A percentile compares a stretch with the other conserved stretches of the same genome.
Evolutionary conservation across 169 alveolate genomes (phyloP).

Genomic region (Miamiensis avidus): DNA sequence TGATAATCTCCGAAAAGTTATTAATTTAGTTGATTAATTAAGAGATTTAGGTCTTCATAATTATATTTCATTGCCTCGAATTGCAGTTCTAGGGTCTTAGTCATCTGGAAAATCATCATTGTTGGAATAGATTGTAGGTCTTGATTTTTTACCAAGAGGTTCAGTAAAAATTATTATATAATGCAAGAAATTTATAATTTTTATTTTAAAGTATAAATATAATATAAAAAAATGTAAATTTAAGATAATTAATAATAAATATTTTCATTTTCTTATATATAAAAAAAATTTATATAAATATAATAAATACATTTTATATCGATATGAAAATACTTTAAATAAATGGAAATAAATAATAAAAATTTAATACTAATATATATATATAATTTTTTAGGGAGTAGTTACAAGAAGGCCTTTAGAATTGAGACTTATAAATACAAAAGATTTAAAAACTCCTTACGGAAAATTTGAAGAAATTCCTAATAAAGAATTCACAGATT

Average conservation of each 20-base stretch:
- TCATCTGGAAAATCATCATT: slow-evolving; percentile 93
- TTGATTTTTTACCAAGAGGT: slow-evolving; percentile 97
- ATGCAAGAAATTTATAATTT: background rate
- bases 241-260: too few relatives aligned
- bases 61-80: slow-evolving; percentile 73
- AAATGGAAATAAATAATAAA: too few relatives aligned
- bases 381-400: slow-evolving; percentile 79
- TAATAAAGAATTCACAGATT: slow-evolving; percentile 86
- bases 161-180: slow-evolving; percentile 64
- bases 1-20: slow-evolving; percentile 40
- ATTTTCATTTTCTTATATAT: too few relatives aligned
- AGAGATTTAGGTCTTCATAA: slow-evolving; percentile 79
- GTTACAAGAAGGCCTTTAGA: slow-evolving; percentile 99
- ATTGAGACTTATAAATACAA: slow-evolving; percentile 91
- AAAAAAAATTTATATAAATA: too few relatives aligned
- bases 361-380: background rate
- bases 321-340: too few relatives aligned
- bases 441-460: slow-evolving; percentile 85
- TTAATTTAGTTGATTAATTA: slow-evolving; percentile 56
- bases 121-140: slow-evolving; percentile 97
- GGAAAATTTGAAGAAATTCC: slow-evolving; percentile 82
- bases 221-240: too few relatives aligned
- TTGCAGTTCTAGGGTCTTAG: slow-evolving; percentile 73
- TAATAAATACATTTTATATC: too few relatives aligned
- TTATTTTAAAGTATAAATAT: too few relatives aligned